phyloP scores from a whole-genome alignment of 1,284 basidiomycete genomes.

The Apiotrichum gamsii region DNA sequence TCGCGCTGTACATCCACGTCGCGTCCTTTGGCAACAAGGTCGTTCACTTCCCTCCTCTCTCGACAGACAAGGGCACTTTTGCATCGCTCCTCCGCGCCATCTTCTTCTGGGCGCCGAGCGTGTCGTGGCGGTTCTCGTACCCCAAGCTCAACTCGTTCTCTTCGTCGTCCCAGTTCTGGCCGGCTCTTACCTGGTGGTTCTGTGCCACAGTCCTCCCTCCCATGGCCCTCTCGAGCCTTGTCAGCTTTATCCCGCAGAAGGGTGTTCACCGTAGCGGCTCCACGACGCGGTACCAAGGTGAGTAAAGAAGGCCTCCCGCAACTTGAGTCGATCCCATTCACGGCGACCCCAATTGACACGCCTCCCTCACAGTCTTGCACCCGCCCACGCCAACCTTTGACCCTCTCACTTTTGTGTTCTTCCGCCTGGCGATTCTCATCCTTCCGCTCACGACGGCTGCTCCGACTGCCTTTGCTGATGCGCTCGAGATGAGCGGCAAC shows the following conservation, averaged over 20 bases:
- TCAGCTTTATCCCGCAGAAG: constrained; percentile 40
- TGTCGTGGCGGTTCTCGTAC: constrained; percentile 24
- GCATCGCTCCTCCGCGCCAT: constrained; percentile 27
- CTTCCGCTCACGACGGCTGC: constrained; percentile 42
- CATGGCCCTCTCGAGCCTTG: constrained; percentile 32
- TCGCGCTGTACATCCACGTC: constrained; percentile 33
- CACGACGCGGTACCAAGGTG: constrained; percentile 29
- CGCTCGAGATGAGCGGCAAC: constrained; percentile 39
- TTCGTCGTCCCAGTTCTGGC: constrained; percentile 26
- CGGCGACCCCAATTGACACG: too few species aligned
- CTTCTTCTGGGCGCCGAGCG: constrained; percentile 40
- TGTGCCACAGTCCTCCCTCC: constrained; percentile 41
- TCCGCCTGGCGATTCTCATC: constrained; percentile 40
- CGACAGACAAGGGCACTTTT: constrained; percentile 25
- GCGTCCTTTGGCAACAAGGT: constrained; percentile 37
- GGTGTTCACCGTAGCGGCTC: constrained; percentile 19
- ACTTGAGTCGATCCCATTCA: not conserved
- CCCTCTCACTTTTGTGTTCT: constrained; percentile 38
- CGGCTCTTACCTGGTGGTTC: constrained; percentile 40
- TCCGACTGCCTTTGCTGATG: constrained; percentile 33
- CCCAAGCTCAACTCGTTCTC: constrained; percentile 30
- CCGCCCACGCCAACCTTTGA: constrained; percentile 34
- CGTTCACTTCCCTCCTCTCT: constrained; percentile 34
- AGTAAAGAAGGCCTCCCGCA: constrained; percentile 1
- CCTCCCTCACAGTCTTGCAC: constrained; percentile 10